phyloP scores from a whole-genome alignment of 305 asterid genomes.

The Rubia tinctorum region DNA sequence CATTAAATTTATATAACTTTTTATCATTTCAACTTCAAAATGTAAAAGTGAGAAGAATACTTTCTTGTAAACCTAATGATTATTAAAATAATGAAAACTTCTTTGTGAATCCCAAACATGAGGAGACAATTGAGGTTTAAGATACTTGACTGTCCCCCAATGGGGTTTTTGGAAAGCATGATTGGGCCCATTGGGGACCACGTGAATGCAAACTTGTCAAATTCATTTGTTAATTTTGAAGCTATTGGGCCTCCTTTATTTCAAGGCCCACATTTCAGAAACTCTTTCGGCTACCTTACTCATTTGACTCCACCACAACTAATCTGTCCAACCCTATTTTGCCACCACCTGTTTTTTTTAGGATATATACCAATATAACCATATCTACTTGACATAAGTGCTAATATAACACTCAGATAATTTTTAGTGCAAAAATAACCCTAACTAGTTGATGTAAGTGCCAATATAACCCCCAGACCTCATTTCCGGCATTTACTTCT shows the following conservation, averaged over 20 bases:
- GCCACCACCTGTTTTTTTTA: not conserved
- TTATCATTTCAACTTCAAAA: too few relatives aligned
- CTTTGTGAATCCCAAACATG: slow-evolving; percentile 25
- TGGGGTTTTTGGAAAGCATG: slow-evolving; percentile 16
- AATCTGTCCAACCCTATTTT: not conserved
- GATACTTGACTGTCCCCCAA: slow-evolving; percentile 39
- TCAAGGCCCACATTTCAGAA: not conserved
- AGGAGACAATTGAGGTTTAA: slow-evolving; percentile 23
- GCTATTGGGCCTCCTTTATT: slow-evolving; percentile 15
- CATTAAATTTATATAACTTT: too few relatives aligned
- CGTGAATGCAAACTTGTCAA: slow-evolving; percentile 1
- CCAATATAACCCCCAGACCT: too few relatives aligned
- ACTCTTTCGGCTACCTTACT: slow-evolving; percentile 9
- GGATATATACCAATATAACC: too few relatives aligned
- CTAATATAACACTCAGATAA: too few relatives aligned
- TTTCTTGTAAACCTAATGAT: not conserved
- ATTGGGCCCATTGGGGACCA: slow-evolving; percentile 31
- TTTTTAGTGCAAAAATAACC: too few relatives aligned
- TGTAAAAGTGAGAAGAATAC: too few relatives aligned
- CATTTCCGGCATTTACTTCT: too few relatives aligned
- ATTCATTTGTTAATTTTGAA: slow-evolving; percentile 10
- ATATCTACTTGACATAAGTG: too few relatives aligned
- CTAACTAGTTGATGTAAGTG: too few relatives aligned
- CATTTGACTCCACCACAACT: slow-evolving; percentile 1
- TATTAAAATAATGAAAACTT: not conserved